phyloP scores from a whole-genome alignment of 768 basidiomycete species.

The Crepidotus variabilis region DNA sequence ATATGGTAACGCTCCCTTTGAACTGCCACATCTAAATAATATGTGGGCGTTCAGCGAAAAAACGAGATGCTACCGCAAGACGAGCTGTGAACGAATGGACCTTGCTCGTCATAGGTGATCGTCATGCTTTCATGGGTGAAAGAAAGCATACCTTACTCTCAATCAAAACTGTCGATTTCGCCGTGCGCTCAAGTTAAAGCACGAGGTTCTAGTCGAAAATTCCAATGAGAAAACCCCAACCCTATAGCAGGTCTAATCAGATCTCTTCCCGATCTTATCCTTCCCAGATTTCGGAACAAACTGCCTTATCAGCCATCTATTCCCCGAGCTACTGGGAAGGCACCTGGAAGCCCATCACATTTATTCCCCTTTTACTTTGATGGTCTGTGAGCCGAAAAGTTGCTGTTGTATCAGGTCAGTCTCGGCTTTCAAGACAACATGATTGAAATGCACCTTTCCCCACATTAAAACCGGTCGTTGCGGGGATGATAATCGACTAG shows the following conservation, averaged over 20 bases:
- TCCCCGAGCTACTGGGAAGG: not conserved
- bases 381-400: not conserved
- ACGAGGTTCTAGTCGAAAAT: too few relatives aligned
- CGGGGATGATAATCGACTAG: not conserved
- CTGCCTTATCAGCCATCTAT: not conserved
- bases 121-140: too few relatives aligned
- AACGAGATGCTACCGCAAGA: too few relatives aligned
- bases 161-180: too few relatives aligned
- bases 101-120: too few relatives aligned
- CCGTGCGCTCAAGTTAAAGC: too few relatives aligned
- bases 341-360: not conserved
- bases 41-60: too few relatives aligned
- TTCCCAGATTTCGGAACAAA: not conserved
- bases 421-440: not conserved
- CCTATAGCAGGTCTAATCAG: not conserved
- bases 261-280: not conserved
- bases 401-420: not conserved
- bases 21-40: too few relatives aligned
- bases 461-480: not conserved
- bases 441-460: not conserved
- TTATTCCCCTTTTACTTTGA: not conserved
- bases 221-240: too few relatives aligned
- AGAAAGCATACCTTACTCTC: too few relatives aligned
- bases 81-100: too few relatives aligned
- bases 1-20: too few relatives aligned